Evolutionary conservation across 257 asterid species (phyloP).

Genomic region (Misopates orontium): DNA sequence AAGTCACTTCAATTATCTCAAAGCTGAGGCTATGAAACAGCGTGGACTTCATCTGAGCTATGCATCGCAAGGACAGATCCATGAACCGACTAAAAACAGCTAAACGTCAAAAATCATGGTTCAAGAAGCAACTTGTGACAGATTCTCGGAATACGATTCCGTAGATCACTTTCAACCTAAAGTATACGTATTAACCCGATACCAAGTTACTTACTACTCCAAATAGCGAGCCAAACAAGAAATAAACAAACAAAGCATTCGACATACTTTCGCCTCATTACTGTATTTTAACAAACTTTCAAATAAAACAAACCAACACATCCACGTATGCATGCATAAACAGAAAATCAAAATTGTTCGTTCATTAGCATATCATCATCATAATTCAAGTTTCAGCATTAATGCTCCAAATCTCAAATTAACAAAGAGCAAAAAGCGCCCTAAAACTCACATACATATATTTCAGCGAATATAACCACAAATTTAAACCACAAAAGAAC

Average conservation of each 20-base stretch:
- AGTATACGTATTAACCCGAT: background rate
- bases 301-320: background rate
- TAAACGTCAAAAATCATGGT: background rate
- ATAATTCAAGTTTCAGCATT: background rate
- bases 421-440: background rate
- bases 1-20: background rate
- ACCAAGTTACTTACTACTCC: background rate
- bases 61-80: background rate
- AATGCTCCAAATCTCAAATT: background rate
- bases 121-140: background rate
- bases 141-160: background rate
- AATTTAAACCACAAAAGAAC: background rate
- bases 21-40: background rate
- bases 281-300: background rate
- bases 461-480: slow-evolving; percentile 2
- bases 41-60: slow-evolving; percentile 17
- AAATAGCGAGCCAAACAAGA: too few relatives aligned
- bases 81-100: background rate
- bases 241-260: too few relatives aligned
- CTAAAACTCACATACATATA: slow-evolving; percentile 2
- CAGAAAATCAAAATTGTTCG: background rate
- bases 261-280: too few relatives aligned
- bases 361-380: slow-evolving; percentile 12
- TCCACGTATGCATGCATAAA: background rate
- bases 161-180: background rate